Evolutionary conservation across 345 rosid species (phyloP).

Genomic region (Cardiospermum halicacabum): DNA sequence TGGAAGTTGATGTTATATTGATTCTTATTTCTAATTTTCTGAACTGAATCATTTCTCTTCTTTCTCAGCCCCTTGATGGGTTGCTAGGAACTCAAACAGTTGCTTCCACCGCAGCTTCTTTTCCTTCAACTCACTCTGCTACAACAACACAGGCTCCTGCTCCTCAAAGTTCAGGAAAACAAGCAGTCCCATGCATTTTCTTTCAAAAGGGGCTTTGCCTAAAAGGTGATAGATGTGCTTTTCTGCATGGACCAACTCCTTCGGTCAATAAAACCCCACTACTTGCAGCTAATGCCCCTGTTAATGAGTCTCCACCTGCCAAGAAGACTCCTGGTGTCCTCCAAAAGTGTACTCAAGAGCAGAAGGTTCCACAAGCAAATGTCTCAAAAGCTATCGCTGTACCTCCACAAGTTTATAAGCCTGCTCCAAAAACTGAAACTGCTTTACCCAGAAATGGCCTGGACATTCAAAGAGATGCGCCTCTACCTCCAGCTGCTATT

Average conservation of each 20-base stretch:
- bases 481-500: slow-evolving; percentile 21
- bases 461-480: slow-evolving; percentile 30
- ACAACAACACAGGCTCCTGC: slow-evolving; percentile 14
- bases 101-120: slow-evolving; percentile 39
- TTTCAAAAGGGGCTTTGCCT: slow-evolving; percentile 76
- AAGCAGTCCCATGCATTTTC: slow-evolving; percentile 74
- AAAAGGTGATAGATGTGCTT: slow-evolving; percentile 87
- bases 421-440: slow-evolving; percentile 27
- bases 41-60: slow-evolving; percentile 1
- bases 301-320: slow-evolving; percentile 27
- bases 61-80: slow-evolving; percentile 82
- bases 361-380: slow-evolving; percentile 27
- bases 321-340: slow-evolving; percentile 32
- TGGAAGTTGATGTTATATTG: not conserved
- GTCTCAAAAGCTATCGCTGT: slow-evolving; percentile 26
- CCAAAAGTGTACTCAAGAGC: slow-evolving; percentile 35
- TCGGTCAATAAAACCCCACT: slow-evolving; percentile 34
- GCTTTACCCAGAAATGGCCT: slow-evolving; percentile 27
- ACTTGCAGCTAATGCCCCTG: slow-evolving; percentile 22
- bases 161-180: slow-evolving; percentile 40
- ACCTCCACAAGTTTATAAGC: slow-evolving; percentile 27
- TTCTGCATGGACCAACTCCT: slow-evolving; percentile 58
- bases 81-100: slow-evolving; percentile 61
- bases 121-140: slow-evolving; percentile 22
- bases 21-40: not conserved